Percentiles rank a stretch among this genome's conserved stretches.
Evolutionary conservation across 768 basidiomycete species (phyloP).

Genomic region (Goffeauzyma gilvescens): DNA sequence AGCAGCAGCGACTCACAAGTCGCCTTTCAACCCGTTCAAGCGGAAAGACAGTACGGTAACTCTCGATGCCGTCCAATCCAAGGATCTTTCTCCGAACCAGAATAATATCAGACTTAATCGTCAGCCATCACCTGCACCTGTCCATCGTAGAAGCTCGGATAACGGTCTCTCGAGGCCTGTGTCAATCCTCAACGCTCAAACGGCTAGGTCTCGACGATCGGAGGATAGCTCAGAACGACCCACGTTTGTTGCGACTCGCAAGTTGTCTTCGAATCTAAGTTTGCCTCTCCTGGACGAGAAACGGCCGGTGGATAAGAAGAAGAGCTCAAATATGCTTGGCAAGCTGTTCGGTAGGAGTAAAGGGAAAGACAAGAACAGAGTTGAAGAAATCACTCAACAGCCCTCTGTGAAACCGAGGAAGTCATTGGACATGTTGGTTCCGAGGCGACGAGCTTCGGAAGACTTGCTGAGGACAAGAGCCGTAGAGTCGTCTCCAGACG

Average conservation of each 20-base stretch:
- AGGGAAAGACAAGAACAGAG: constrained; percentile 5
- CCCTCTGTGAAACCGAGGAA: neutral
- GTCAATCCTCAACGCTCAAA: neutral
- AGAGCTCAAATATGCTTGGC: constrained; percentile 25
- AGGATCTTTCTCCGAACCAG: too few relatives aligned
- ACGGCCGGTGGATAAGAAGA: constrained; percentile 17
- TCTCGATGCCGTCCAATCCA: too few relatives aligned
- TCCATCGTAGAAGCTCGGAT: neutral
- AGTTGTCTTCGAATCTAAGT: neutral
- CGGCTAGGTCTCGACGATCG: neutral
- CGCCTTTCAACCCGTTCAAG: too few relatives aligned
- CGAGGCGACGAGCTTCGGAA: constrained; percentile 9
- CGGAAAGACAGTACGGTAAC: too few relatives aligned
- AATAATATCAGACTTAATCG: too few relatives aligned
- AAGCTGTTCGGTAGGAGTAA: constrained; percentile 24
- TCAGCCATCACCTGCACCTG: too few relatives aligned
- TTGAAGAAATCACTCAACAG: neutral
- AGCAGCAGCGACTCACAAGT: too few relatives aligned
- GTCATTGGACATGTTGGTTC: neutral
- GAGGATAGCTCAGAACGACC: constrained; percentile 3
- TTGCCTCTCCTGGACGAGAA: too few relatives aligned
- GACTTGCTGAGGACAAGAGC: constrained; percentile 6
- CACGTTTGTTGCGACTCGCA: neutral
- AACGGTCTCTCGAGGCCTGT: neutral
- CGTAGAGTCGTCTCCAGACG: neutral